Evolutionary conservation across 2,329 filamentous ascomycete genomes (phyloP), one percentile per base, ranked within the genome.

Genomic region (Escovopsis sp.): DNA sequence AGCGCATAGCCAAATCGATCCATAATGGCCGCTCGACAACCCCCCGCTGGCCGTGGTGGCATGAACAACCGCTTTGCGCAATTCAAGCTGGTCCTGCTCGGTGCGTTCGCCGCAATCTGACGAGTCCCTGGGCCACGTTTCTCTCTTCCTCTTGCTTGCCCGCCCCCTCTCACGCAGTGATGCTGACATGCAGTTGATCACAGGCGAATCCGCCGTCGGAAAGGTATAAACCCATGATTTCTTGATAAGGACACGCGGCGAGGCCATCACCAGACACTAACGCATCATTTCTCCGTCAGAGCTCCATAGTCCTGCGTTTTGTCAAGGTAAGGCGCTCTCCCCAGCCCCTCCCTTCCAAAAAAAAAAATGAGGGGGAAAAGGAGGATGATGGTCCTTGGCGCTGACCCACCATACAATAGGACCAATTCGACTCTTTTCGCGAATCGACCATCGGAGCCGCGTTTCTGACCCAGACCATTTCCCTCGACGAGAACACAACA

Each of bases 371-470:
- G 28, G 11, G 28, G 7, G 11, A 4, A 23, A 23, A 19, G n/a
- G 4, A 12, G 23, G 37, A 19, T 5, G 26, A 39, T 10, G 12
- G 23, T 33, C 11, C 36, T 23, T 33, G 19, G 41, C 45, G 41
- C 49, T 53, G 41, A 52, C 44, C 36, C 15, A 35, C 36, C 15
- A 32, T 12, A 26, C 26, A 26, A 26, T 57, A 94, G 87, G 89
- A 98, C 66, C 91, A 96, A 85, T 98, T 98, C 67, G 91, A 98
- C 72, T 77, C 73, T 41, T 95, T 95, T 71, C 80, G 88, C 66
- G 89, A 95, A 78, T 94, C 88, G 44, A 95, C 89, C 48, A 95
- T 95, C 67, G 89, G 91, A 65, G 91, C 93, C 55, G 93, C 93
- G 53, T 98, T 98, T 74, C 77, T 98, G 53, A 98, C 91, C 57